Base-by-base conservation (phyloP, 2,329 filamentous ascomycete genomes). In the Neonectria faginata region DNA sequence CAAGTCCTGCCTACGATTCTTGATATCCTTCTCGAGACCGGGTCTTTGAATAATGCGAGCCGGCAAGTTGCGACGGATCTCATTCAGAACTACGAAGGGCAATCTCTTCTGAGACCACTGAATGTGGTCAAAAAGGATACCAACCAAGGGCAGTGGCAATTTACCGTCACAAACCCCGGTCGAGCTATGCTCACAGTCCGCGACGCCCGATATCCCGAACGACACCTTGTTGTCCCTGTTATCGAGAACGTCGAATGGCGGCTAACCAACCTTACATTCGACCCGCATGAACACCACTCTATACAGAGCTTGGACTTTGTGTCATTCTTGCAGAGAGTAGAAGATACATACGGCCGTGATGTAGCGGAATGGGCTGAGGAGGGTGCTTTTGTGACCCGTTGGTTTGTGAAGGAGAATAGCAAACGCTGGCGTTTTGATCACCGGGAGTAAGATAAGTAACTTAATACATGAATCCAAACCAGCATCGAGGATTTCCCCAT, bases 361-460 rank as follows among this genome's bases (percentile, higher is more conserved):
- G 69, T 71, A 2, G 70, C 76, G 4, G 68, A 69, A n/a, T 78
- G 76, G 77, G 72, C 69, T 1, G 74, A 79, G 60, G 74, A 76
- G 48, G 78, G 72, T 0, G 72, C 76, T 5, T 76, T 76, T 27
- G 64, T 78, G 18, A 73, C 74, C 4, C 67, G 75, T 12, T 79
- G 78, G 76, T 79, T 75, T 67, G 74, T 78, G 3, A 75, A 77
- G 55, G 77, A 79, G 62, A 79, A 79, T 50, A 72, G 70, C 60
- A 78, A 72, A 63, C 74, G 76, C 58, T 79, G 75, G 71, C 75
- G 73, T 60, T 76, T 76, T 66, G 70, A 57, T 18, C 44, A 53
- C 14, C 2, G 18, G 20, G 53, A 12, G 16, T 27, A 42, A 56
- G 25, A 22, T 18, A 53, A 53, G 6, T 12, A 10, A 33, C 31